These are phyloP conservation scores for Quaeritorhiza haematococci DNA, from an alignment of 371 early-diverging fungal genomes.

Conservation along the genomic window DNA sequence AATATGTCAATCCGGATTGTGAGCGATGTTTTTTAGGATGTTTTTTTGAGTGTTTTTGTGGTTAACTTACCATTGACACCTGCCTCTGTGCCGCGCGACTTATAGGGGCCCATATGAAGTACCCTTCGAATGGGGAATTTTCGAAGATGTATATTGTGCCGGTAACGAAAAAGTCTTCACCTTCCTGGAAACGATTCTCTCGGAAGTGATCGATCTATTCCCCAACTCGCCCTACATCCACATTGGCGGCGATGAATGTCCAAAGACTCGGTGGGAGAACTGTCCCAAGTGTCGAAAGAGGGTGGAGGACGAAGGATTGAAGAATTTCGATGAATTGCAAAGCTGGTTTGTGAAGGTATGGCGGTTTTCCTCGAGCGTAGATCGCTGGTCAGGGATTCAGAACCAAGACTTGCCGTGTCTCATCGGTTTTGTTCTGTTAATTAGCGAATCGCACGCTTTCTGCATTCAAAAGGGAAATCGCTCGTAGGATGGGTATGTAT, in stretches of 20 bases:
- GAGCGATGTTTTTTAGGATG: too few relatives aligned
- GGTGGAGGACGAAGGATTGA: not conserved
- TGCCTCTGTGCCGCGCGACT: too few relatives aligned
- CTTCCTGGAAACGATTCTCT: not conserved
- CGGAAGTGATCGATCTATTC: conserved; percentile 2
- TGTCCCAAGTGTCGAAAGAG: conserved; percentile 3
- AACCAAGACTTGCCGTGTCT: too few relatives aligned
- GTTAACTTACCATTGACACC: too few relatives aligned
- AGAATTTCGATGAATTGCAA: not conserved
- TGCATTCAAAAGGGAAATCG: not conserved
- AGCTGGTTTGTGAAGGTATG: conserved; percentile 8
- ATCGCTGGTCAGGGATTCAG: too few relatives aligned
- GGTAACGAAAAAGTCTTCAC: conserved; percentile 4
- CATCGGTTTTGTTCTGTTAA: too few relatives aligned
- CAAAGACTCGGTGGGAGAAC: not conserved
- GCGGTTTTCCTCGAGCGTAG: too few relatives aligned
- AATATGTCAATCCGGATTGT: not conserved
- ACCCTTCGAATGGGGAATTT: conserved; percentile 3
- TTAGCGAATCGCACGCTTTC: not conserved
- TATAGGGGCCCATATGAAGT: not conserved
- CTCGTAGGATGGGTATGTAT: not conserved
- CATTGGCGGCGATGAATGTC: conserved; percentile 10
- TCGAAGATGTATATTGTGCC: conserved; percentile 6
- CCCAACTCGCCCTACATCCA: not conserved
- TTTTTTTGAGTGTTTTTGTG: too few relatives aligned